Conservation (phyloP, 352 stramenopile species). For the Phytophthora palmivora region DNA sequence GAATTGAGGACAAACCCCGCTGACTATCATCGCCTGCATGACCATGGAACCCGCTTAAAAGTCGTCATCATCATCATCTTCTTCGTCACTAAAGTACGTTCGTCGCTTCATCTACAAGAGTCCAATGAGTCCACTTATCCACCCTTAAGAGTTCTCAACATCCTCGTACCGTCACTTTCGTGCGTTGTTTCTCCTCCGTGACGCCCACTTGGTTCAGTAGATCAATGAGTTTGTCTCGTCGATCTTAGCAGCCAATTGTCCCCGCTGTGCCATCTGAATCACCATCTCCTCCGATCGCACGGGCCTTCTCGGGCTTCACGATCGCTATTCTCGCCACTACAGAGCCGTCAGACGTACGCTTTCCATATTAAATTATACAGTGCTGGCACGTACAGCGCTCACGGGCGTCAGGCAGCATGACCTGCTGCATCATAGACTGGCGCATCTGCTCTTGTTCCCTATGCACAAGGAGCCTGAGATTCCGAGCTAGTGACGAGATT, state of each 20-base stretch:
- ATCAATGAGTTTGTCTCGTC: slow-evolving; percentile 88
- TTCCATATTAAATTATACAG: not conserved
- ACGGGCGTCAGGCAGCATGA: slow-evolving; percentile 80
- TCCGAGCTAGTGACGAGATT: no score
- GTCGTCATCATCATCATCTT: slow-evolving; percentile 83
- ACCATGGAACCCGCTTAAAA: slow-evolving; percentile 31
- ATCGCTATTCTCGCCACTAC: slow-evolving; percentile 89
- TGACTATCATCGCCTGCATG: no score
- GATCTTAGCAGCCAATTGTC: slow-evolving; percentile 83
- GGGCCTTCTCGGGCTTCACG: slow-evolving; percentile 89
- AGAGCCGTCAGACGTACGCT: slow-evolving; percentile 7
- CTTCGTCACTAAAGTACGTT: slow-evolving; percentile 90
- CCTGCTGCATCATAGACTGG: slow-evolving; percentile 74
- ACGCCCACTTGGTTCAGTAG: slow-evolving; percentile 80
- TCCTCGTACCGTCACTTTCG: slow-evolving; percentile 82
- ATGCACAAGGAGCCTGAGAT: not conserved
- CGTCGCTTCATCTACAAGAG: slow-evolving; percentile 86
- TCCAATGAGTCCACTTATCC: no score
- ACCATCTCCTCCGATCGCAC: slow-evolving; percentile 87
- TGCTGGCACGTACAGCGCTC: slow-evolving; percentile 71
- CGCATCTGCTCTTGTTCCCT: slow-evolving; percentile 87
- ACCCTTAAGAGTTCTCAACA: not conserved
- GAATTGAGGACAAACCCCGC: no score
- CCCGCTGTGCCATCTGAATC: slow-evolving; percentile 88
- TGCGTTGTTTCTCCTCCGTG: slow-evolving; percentile 86